phyloP scores from a whole-genome alignment of 306 rosid species.

The Acacia confusa region DNA sequence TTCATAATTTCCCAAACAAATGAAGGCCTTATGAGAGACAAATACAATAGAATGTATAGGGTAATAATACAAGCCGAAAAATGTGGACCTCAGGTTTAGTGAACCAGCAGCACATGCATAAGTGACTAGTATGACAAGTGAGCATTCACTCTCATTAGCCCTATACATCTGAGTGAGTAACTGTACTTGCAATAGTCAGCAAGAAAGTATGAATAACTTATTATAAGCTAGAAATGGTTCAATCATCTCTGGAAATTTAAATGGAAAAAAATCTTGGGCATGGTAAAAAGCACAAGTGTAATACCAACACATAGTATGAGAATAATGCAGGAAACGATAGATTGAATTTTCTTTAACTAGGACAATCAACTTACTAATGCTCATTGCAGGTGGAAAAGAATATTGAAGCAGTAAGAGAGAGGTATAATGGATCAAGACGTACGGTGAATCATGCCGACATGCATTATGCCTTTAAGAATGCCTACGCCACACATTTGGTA shows the following conservation, averaged over 20 bases:
- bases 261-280: not conserved
- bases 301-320: not conserved
- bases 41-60: not conserved
- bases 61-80: constrained; percentile 31
- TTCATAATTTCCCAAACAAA: not conserved
- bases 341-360: not conserved
- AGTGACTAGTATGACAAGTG: constrained; percentile 40
- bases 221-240: not conserved
- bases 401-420: constrained; percentile 35
- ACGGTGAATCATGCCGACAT: constrained; percentile 28
- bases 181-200: constrained; percentile 25
- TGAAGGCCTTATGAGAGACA: not conserved
- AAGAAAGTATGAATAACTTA: not conserved
- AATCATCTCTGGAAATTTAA: not conserved
- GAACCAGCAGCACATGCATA: constrained; percentile 31
- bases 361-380: constrained; percentile 37
- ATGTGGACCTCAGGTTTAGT: constrained; percentile 35
- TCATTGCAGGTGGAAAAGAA: constrained; percentile 38
- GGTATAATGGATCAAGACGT: constrained; percentile 34
- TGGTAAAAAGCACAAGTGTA: not conserved
- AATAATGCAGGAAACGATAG: not conserved
- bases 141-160: constrained; percentile 34
- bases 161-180: constrained; percentile 41
- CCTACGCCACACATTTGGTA: constrained; percentile 29
- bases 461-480: constrained; percentile 38